Conservation (phyloP, 148 eudicot species). For the Chenopodium quinoa region DNA sequence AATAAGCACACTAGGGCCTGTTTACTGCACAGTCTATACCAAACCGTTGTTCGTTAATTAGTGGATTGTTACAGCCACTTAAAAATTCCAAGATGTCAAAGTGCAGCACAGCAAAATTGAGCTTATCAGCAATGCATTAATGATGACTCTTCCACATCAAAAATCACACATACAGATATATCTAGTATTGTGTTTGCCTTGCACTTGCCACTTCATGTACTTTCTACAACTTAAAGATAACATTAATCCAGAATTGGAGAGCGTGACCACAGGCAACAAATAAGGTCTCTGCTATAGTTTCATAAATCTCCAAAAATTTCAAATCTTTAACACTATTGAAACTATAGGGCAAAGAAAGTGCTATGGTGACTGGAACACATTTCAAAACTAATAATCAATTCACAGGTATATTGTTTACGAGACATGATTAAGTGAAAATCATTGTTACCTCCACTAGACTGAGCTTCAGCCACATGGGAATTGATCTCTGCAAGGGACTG, state of each 20-base stretch:
- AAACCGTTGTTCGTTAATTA: too few relatives aligned
- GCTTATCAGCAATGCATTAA: not conserved
- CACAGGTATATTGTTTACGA: not conserved
- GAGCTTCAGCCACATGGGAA: constrained; percentile 67
- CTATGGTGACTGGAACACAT: not conserved
- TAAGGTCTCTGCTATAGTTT: not conserved
- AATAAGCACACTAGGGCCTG: not conserved
- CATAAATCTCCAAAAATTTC: not conserved
- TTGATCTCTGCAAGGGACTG: constrained; percentile 97
- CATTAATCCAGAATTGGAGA: not conserved
- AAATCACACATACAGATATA: not conserved
- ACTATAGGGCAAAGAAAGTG: too few relatives aligned
- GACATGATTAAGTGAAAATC: not conserved
- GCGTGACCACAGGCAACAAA: not conserved
- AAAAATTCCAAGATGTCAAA: not conserved
- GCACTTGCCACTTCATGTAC: not conserved
- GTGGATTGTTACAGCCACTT: not conserved
- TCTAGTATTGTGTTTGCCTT: not conserved
- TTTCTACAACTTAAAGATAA: not conserved
- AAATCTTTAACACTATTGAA: not conserved
- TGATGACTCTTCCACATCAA: not conserved
- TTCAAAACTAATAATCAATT: not conserved
- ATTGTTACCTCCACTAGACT: constrained; percentile 80
- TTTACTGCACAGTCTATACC: too few relatives aligned
- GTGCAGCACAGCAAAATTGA: not conserved